A percentile compares a stretch with the other conserved stretches of the same genome.
phyloP scores from a whole-genome alignment of 2,329 filamentous ascomycete genomes.

The Zymoseptoria brevis region DNA sequence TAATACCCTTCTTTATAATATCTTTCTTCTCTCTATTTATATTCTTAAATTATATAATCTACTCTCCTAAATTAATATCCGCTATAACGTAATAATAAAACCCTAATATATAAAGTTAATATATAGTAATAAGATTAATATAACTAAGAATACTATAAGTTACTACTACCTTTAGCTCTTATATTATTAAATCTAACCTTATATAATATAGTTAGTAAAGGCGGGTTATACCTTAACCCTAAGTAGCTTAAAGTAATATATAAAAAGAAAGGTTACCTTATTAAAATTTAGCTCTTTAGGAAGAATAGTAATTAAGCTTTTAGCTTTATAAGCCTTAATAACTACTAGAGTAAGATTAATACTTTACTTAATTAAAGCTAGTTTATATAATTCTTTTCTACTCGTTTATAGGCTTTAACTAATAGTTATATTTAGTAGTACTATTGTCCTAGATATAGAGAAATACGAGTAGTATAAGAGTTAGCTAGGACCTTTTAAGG shows the following conservation, averaged over 20 bases:
- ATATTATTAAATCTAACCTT: neutral
- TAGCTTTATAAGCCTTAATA: neutral
- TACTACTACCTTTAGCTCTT: too few relatives aligned
- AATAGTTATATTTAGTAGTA: neutral
- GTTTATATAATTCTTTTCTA: neutral
- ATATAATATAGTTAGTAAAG: neutral
- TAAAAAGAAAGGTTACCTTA: neutral
- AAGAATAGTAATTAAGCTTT: neutral
- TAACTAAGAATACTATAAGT: too few relatives aligned
- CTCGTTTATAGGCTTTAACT: neutral
- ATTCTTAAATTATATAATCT: too few relatives aligned
- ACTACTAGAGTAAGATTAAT: neutral
- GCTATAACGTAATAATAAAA: too few relatives aligned
- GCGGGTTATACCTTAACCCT: neutral
- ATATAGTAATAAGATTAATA: too few relatives aligned
- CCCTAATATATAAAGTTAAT: too few relatives aligned
- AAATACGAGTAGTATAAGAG: too few relatives aligned
- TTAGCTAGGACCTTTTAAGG: neutral
- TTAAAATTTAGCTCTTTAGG: neutral
- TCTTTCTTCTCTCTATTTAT: too few relatives aligned
- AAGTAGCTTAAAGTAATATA: neutral
- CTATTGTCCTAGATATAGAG: neutral
- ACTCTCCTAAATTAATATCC: too few relatives aligned
- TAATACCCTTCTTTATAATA: too few relatives aligned
- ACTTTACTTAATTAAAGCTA: neutral